Percentiles rank a stretch among this genome's conserved stretches.
These are phyloP conservation scores for Eutrema yunnanense DNA, from an alignment of 345 rosid species.

Conservation along the genomic window DNA sequence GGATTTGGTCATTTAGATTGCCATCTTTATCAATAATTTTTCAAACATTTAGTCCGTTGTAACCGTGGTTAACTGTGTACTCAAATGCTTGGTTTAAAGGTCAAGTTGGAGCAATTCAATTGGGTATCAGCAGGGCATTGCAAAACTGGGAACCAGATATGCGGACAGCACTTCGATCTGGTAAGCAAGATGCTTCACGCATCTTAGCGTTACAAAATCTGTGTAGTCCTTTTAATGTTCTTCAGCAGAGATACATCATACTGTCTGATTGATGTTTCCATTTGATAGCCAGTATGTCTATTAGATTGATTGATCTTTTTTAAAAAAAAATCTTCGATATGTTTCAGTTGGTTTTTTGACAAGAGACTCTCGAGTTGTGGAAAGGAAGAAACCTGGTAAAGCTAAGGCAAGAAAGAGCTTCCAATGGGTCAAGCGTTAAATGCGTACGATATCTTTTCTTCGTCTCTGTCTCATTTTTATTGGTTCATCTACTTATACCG, in stretches of 20 bases:
- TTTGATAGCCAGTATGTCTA: not conserved
- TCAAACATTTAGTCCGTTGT: not conserved
- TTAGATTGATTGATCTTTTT: not conserved
- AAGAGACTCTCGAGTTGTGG: conserved; percentile 91
- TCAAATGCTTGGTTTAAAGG: conserved; percentile 36
- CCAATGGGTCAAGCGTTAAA: conserved; percentile 97
- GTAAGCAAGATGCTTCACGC: conserved; percentile 34
- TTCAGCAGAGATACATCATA: not conserved
- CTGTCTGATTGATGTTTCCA: not conserved
- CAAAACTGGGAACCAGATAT: conserved; percentile 95
- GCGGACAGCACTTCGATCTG: conserved; percentile 71
- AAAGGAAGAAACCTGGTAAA: conserved; percentile 96
- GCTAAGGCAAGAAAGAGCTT: conserved; percentile 99
- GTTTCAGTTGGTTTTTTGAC: conserved; percentile 81
- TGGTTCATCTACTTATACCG: conserved; percentile 4
- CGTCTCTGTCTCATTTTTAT: not conserved
- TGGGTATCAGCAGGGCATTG: conserved; percentile 89
- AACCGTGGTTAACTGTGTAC: not conserved
- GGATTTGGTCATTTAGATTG: not conserved
- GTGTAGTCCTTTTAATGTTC: not conserved
- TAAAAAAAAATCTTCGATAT: not conserved
- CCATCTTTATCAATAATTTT: not conserved
- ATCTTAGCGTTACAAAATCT: not conserved
- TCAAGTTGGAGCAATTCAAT: conserved; percentile 90
- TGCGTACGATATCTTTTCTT: not conserved